Evolutionary conservation across 2,329 filamentous ascomycete species (phyloP), one percentile per base, ranked within the genome.

Genomic region (Mycogone perniciosa): DNA sequence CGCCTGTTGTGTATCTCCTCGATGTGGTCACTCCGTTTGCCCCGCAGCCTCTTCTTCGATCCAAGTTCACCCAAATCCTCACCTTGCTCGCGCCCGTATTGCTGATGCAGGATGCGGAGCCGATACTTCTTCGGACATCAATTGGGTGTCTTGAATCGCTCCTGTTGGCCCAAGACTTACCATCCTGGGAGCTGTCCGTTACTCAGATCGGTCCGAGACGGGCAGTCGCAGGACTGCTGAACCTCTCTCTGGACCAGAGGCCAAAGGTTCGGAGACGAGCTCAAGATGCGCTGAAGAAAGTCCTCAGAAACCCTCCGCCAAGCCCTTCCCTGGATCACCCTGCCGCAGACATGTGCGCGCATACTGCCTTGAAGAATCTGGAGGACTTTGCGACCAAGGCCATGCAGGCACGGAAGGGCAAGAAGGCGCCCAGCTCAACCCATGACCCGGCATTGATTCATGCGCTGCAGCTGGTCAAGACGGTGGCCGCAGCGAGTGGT

Each of bases 91-190:
- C 89, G 20, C 91, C 92, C 2, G 86, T 91, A 9, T 77, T 99
- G 43, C 84, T 88, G 48, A 77, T 88, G 57, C 76, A 82, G 40
- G 87, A 93, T 61, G 88, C 89, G 54, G 92, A 96, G 70, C 89
- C 93, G 6, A 87, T 91, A 5, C 78, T 97, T 6, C 75, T 97
- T 50, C 79, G 88, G 61, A 86, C 91, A 0, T 93, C 90, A 8
- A 93, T 97, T 62, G 93, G 93, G 61, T 95, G 89, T 64, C 78
- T 99, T 37, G 92, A 97, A 71, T 89, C 89, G n/a, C 76, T 99
- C 44, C 77, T 99, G 45, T 71, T 95, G 20, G 90, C 89, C 3
- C 93, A 99, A 70, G 91, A 99, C 73, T 79, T 84, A 7, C 74
- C 85, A 43, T 85, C 89, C 60, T 99, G 93, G 93, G 87, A 91